Evolutionary conservation across 2,329 filamentous ascomycete species (phyloP).

Genomic region (Venturia pyrina): DNA sequence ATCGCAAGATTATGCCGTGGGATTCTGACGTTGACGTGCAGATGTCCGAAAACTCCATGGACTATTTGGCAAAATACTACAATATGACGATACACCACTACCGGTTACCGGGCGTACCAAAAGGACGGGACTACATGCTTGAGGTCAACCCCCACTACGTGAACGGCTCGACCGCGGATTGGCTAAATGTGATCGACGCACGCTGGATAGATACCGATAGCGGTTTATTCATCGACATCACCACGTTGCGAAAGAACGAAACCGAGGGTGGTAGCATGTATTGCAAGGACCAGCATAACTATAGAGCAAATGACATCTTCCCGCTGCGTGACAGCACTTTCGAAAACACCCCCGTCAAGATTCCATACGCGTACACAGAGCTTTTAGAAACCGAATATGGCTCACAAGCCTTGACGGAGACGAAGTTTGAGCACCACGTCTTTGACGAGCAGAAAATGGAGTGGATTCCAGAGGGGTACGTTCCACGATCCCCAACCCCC

Average conservation of each 20-base stretch:
- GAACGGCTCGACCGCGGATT: slow-evolving; percentile 35
- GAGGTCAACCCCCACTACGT: slow-evolving; percentile 50
- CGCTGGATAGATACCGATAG: slow-evolving; percentile 51
- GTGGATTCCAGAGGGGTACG: slow-evolving; percentile 11
- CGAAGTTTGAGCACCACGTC: slow-evolving; percentile 33
- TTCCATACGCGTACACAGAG: slow-evolving; percentile 47
- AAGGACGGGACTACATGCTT: slow-evolving; percentile 38
- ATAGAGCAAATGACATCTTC: slow-evolving; percentile 44
- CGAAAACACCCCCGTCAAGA: slow-evolving; percentile 42
- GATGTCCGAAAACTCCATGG: slow-evolving; percentile 44
- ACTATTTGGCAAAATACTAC: slow-evolving; percentile 48
- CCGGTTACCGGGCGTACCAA: slow-evolving; percentile 23
- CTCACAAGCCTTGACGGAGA: slow-evolving; percentile 35
- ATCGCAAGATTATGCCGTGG: slow-evolving; percentile 50
- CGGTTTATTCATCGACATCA: slow-evolving; percentile 53
- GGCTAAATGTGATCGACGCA: slow-evolving; percentile 47
- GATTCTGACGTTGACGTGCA: slow-evolving; percentile 52
- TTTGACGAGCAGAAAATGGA: slow-evolving; percentile 25
- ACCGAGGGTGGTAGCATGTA: slow-evolving; percentile 36
- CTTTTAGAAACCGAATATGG: slow-evolving; percentile 48
- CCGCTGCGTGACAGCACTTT: slow-evolving; percentile 46
- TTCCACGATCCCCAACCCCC: not conserved
- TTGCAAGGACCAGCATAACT: slow-evolving; percentile 49
- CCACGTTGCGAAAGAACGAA: slow-evolving; percentile 41
- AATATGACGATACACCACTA: slow-evolving; percentile 51